Base-by-base conservation (phyloP, 202 grass and related monocot genomes). In the Elaeis oleifera region DNA sequence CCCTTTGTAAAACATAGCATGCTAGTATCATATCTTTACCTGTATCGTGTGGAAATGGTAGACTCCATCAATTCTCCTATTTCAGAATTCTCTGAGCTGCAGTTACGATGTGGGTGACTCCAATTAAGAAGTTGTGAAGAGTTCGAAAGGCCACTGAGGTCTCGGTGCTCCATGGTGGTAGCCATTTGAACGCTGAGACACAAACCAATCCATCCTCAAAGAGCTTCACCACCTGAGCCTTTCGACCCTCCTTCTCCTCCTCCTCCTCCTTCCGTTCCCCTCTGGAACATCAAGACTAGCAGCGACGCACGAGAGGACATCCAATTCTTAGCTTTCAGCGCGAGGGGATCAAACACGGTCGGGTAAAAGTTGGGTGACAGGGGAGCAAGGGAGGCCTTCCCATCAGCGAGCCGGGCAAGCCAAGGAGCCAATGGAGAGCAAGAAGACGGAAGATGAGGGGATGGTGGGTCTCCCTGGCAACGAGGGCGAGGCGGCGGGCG, bases 261-360 rank as follows among this genome's bases (percentile, higher is more conserved):
- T 81, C 32, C 8, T 9, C 6, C 32, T 2, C 32, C 32, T 36
- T 81, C 13, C 60, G 51, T 14, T 16, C 54, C 27, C 17, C 52
- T 68, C 63, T 51, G 5, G 28, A 54, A 20, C 29, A 63, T 70
- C 71, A 16, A 71, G 6, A 7, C 31, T 32, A 51, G 76, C 74
- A 71, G 79, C 76, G 62, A 79, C 74, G 60, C 77, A 61, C 15
- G 81, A 64, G 20, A 91, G 82, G 32, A 78, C 83, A 56, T 96
- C 87, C 5, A 96, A 79, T 60, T 96, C 74, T 85, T 96, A 31
- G 87, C 87, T 74, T 96, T 96, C 65, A 96, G 59, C 0, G 81
- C 78, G 17, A 96, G 81, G 56, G 91, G 84, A 44, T 96, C 91
- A 3, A 91, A 91, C 56, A 96, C 28, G 6, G 59, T 39, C 60